phyloP scores from a whole-genome alignment of 2,329 filamentous ascomycete species.

The Metarhizium guizhouense region DNA sequence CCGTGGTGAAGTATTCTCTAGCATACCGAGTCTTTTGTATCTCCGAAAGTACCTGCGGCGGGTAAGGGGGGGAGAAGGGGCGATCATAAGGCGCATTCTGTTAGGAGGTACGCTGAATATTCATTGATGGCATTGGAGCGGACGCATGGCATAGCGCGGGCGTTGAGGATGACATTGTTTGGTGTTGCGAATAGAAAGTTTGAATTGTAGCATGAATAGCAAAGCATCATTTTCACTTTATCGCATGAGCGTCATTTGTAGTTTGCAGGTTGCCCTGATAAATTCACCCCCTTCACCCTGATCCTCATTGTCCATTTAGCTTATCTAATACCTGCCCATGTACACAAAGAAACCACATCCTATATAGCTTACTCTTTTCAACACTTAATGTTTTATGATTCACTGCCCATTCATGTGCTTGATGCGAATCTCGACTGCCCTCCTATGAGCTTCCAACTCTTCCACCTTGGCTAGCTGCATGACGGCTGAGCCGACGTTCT shows the following conservation, averaged over 20 bases:
- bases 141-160: constrained; percentile 22
- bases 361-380: background rate
- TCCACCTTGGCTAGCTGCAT: constrained; percentile 95
- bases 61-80: no score
- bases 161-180: constrained; percentile 14
- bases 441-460: constrained; percentile 84
- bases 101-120: background rate
- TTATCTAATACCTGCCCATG: background rate
- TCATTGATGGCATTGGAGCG: background rate
- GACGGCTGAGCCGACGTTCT: constrained; percentile 78
- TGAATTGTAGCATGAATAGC: background rate
- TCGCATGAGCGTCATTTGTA: background rate
- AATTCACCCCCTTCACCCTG: background rate
- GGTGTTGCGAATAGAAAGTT: background rate
- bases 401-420: constrained; percentile 33
- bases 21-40: background rate
- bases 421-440: constrained; percentile 80
- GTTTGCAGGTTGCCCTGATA: background rate
- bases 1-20: background rate
- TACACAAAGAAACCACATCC: background rate
- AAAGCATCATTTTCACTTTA: background rate
- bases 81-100: background rate
- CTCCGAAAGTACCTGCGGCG: background rate
- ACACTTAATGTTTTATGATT: background rate
- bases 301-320: background rate